Evolutionary conservation across 495 filamentous ascomycete genomes (phyloP), one percentile per base, ranked within the genome.

Genomic region (Durotheca rogersii): DNA sequence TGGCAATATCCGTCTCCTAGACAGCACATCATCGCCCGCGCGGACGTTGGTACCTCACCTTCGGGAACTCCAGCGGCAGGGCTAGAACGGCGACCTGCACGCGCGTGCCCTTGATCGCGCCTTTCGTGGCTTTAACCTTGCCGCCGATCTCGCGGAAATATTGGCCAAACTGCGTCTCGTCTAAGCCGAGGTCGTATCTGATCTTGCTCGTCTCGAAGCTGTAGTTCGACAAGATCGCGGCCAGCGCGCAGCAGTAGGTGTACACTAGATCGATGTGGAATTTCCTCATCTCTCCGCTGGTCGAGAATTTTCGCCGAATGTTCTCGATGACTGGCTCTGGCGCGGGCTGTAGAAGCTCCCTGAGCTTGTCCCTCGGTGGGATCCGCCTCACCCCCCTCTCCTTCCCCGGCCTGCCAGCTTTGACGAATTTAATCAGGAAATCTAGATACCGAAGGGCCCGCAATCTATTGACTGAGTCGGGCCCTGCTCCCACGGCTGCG

Each of bases 61-160:
- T 65, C 10, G 93, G 93, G 62, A 97, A 96, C 46, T 85, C 79
- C 46, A 96, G 70, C 1, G 94, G 94, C 41, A 96, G 58, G 51
- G 74, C 83, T 54, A 98, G 72, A 46, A 80, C 77, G 11, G 88
- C 91, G 35, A 80, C 76, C 45, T 85, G 77, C 16, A 77, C 75
- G 27, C 69, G 61, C 2, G 79, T 67, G 33, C 67, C 67, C 47
- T 71, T 70, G 48, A 81, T 77, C 7, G 57, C 73, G 17, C 77
- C 73, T 35, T 74, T 77, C 29, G 71, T 59, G 38, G 72, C 66
- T 52, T 52, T 72, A 11, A 85, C 67, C 50, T 71, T 76, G 20
- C 88, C 92, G 1, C 93, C 93, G 58, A 98, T 78, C 64, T 96
- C 91, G 23, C 73, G 67, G 76, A 91, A 95, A 61, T 90, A 91